Conservation (phyloP, 148 eudicot genomes). For the Nepenthes gracilis region DNA sequence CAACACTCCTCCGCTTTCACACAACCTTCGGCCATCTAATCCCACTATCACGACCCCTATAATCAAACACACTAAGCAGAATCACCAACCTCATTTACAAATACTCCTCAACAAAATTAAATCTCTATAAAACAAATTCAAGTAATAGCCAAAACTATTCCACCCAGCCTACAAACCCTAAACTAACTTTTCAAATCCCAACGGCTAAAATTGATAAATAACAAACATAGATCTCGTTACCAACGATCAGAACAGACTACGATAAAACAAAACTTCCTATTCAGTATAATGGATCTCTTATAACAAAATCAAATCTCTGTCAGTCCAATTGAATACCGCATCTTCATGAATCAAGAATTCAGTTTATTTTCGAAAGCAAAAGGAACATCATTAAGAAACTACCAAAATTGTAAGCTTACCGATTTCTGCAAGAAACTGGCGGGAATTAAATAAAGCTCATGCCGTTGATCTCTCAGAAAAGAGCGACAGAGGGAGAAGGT, state of each 20-base stretch:
- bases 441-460: conserved; percentile 12
- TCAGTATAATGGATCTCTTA: neutral
- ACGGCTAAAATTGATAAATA: conserved; percentile 7
- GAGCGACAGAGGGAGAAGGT: conserved; percentile 9
- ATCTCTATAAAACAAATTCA: conserved; percentile 1
- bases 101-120: neutral
- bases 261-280: neutral
- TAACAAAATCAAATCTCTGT: conserved; percentile 1
- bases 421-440: conserved; percentile 9
- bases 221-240: conserved; percentile 26
- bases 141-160: neutral
- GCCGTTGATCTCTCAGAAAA: conserved; percentile 13
- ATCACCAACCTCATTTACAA: neutral
- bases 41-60: conserved; percentile 8
- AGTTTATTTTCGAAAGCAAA: no score
- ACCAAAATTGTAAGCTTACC: conserved; percentile 5
- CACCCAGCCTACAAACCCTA: conserved; percentile 7
- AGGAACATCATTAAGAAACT: neutral
- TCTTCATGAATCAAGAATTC: no score
- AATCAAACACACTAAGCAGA: conserved; percentile 18
- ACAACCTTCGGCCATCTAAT: conserved; percentile 49
- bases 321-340: neutral
- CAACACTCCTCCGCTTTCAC: conserved; percentile 44
- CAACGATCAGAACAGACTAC: conserved; percentile 16
- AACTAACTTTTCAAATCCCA: neutral